Evolutionary conservation across 768 basidiomycete species (phyloP), one percentile per base, ranked within the genome.

Genomic region (Gymnopilus dilepis): DNA sequence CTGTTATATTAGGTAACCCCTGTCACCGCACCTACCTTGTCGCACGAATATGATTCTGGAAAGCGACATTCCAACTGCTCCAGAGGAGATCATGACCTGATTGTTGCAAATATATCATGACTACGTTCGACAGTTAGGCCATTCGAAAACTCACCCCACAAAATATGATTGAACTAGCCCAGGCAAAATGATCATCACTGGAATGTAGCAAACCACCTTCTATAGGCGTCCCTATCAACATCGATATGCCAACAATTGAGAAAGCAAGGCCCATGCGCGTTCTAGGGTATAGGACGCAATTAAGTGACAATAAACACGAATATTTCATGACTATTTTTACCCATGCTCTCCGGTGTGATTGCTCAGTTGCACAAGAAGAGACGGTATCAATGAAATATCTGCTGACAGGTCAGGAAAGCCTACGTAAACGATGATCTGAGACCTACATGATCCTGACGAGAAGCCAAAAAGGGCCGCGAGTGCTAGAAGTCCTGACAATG

Each of bases 381-480:
- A 74, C 1, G 80, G 79, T 37, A 77, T 75, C 2, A 80, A 69
- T 6, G 77, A 77, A 19, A 80, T 74, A 62, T 80, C 80, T 68
- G n/a, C 24, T 28, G 37, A 7, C n/a, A n/a, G 40, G 22, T 24
- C 15, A 41, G 24, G 34, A 11, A 1, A 31, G 11, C 9, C 11
- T 28, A 19, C 4, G 7, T n/a, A 51, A n/a, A 45, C 30, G 42
- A 63, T 51, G 56, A 56, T 60, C 65, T 19, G n/a, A 52, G 38
- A 75, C 80, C 63, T 63, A 85, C 85, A 83, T 40, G 81, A 79
- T 12, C 85, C 84, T 50, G 82, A 83, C 72, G 79, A 79, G 69
- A 83, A 82, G 2, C 85, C 85, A 63, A 84, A 87, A 28, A 84
- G n/a, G n/a, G n/a, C n/a, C n/a, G n/a, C n/a, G 67, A 1, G 82